Conservation (phyloP, 2,329 filamentous ascomycete genomes). For the Fusarium compactum region DNA sequence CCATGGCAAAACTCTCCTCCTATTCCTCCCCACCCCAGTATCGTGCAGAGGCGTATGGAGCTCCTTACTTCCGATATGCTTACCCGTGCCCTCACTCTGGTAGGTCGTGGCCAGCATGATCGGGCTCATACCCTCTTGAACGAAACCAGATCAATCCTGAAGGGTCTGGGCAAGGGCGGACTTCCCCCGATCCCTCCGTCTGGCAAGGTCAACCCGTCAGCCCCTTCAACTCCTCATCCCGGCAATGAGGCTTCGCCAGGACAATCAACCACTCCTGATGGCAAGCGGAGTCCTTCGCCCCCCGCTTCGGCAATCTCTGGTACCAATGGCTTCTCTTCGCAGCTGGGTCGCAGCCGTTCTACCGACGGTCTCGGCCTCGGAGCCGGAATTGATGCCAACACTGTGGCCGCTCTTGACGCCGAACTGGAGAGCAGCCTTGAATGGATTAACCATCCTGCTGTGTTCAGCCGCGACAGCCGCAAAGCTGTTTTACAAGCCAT, state of each 20-base stretch:
- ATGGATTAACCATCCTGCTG: slow-evolving; percentile 97
- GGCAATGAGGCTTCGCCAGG: slow-evolving; percentile 59
- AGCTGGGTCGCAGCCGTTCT: slow-evolving; percentile 64
- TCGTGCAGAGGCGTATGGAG: slow-evolving; percentile 98
- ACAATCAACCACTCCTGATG: slow-evolving; percentile 62
- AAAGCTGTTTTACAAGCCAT: slow-evolving; percentile 97
- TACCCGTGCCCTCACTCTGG: slow-evolving; percentile 88
- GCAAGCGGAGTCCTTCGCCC: slow-evolving; percentile 68
- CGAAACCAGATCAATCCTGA: slow-evolving; percentile 94
- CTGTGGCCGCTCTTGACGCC: slow-evolving; percentile 87
- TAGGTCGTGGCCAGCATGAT: slow-evolving; percentile 92
- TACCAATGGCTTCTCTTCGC: slow-evolving; percentile 55
- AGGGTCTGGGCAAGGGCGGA: slow-evolving; percentile 94
- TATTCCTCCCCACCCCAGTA: slow-evolving; percentile 93
- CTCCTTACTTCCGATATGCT: slow-evolving; percentile 98
- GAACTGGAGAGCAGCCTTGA: slow-evolving; percentile 92
- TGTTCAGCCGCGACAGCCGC: slow-evolving; percentile 92
- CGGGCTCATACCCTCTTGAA: slow-evolving; percentile 91
- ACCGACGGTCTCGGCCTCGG: slow-evolving; percentile 69
- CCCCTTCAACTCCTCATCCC: slow-evolving; percentile 63
- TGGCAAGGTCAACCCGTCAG: slow-evolving; percentile 51
- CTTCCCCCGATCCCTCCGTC: slow-evolving; percentile 86
- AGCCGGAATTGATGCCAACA: slow-evolving; percentile 84
- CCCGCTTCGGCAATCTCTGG: slow-evolving; percentile 61
- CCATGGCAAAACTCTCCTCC: slow-evolving; percentile 77